Evolutionary conservation across 768 basidiomycete genomes (phyloP).

Genomic region (Suillus ampliporus): DNA sequence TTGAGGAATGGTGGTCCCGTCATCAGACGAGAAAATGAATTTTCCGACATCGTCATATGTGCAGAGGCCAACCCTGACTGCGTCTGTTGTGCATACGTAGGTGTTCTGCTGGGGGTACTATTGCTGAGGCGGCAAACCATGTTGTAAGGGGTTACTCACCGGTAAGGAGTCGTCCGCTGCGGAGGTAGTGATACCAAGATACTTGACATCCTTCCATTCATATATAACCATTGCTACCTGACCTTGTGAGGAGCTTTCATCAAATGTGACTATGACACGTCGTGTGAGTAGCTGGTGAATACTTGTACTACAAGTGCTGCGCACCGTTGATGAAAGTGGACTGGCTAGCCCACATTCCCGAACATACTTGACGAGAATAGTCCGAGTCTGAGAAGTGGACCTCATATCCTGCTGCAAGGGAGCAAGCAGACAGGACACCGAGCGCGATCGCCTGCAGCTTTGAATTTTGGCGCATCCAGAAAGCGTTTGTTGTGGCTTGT

Average conservation of each 20-base stretch:
- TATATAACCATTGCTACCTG: constrained; percentile 95
- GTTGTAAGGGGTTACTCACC: constrained; percentile 52
- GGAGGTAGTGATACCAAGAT: constrained; percentile 77
- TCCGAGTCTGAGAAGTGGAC: constrained; percentile 76
- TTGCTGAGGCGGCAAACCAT: constrained; percentile 8
- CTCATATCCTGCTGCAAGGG: constrained; percentile 56
- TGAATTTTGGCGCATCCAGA: constrained; percentile 33
- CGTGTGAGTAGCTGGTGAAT: constrained; percentile 2
- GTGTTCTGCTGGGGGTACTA: constrained; percentile 70
- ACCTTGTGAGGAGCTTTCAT: constrained; percentile 68
- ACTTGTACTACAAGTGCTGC: constrained; percentile 17
- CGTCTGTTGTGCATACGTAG: constrained; percentile 90
- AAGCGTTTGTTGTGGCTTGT: constrained; percentile 36
- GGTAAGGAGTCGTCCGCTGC: constrained; percentile 59
- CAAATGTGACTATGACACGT: constrained; percentile 70
- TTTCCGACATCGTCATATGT: constrained; percentile 71
- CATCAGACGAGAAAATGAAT: constrained; percentile 85
- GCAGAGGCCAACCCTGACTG: constrained; percentile 77
- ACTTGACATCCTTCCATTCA: constrained; percentile 89
- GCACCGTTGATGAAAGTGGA: constrained; percentile 86
- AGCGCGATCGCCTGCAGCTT: constrained; percentile 20
- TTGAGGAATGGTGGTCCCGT: constrained; percentile 61
- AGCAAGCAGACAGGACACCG: constrained; percentile 37
- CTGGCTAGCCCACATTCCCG: constrained; percentile 89
- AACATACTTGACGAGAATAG: constrained; percentile 89